Base-by-base conservation (phyloP, 768 basidiomycete genomes). In the Auricularia sp. region DNA sequence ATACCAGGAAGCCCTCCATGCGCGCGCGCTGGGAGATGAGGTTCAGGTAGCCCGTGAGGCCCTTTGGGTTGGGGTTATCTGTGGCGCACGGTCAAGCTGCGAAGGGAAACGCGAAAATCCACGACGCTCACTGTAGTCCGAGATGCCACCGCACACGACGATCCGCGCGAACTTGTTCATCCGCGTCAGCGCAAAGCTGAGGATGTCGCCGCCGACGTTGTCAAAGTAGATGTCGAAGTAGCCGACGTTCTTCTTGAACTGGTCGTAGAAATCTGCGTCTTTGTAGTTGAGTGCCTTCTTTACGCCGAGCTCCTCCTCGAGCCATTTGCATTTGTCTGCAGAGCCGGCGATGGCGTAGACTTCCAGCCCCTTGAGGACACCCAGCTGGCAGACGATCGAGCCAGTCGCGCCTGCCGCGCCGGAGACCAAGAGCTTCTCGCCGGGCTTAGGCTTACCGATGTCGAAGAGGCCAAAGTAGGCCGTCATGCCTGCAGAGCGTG, bases 341-440 rank as follows among this genome's bases (percentile, higher is more conserved):
- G 85, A 84, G 33, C 96, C 94, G 0, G 94, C 94, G 70, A 97
- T 90, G 11, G 86, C 96, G 29, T 29, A 29, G 29, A 29, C 29
- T 29, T 29, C 88, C 61, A 90, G 90, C 65, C 89, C 92, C 11
- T 80, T 77, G 35, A 83, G 79, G 74, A 92, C 92, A 58, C 89
- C 93, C 21, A 94, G 80, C 69, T 94, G 93, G 75, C 92, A 94
- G 13, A 80, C 90, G 64, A 92, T 74, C 10, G 86, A 83, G n/a
- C 94, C 92, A 10, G 92, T 90, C 1, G 29, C 87, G 10, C 94
- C 95, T 8, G 96, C 95, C 2, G 95, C 95, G 21, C 93, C 95
- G 0, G 92, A 92, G 11, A 88, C 88, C 29, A 98, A 82, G 61
- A 96, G 83, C 0, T 83, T 90, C 66, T 98, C 94, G 13, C 94